phyloP scores from a whole-genome alignment of 1,284 basidiomycete genomes.

The Sporisorium exsertum region DNA sequence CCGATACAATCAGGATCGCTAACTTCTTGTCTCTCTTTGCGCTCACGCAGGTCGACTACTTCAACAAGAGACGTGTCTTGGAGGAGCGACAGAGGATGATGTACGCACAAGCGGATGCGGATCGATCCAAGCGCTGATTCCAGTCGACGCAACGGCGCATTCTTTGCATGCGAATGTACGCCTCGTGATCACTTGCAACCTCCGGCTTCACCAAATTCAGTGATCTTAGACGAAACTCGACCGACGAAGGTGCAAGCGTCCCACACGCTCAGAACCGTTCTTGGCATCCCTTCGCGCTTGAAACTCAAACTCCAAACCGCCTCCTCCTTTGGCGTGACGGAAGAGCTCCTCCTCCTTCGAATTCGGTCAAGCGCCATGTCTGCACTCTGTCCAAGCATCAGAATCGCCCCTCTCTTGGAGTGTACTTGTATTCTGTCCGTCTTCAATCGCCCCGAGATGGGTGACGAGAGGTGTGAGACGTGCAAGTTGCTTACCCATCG shows the following conservation, averaged over 20 bases:
- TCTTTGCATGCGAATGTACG: too few relatives aligned
- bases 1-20: neutral
- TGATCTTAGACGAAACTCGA: neutral
- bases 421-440: slow-evolving; percentile 13
- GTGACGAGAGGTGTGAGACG: too few relatives aligned
- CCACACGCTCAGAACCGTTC: neutral
- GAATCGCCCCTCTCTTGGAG: neutral
- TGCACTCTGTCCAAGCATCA: neutral
- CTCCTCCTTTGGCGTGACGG: neutral
- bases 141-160: neutral
- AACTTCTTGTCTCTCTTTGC: neutral
- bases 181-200: neutral
- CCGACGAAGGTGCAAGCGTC: neutral
- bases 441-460: neutral
- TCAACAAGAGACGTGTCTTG: slow-evolving; percentile 66
- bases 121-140: slow-evolving; percentile 11
- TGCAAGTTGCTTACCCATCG: too few relatives aligned
- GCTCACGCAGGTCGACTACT: slow-evolving; percentile 63
- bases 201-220: neutral
- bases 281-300: neutral
- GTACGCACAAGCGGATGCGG: slow-evolving; percentile 46
- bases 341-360: neutral
- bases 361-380: neutral
- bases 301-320: neutral
- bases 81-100: slow-evolving; percentile 66